These are phyloP conservation scores for Eudorina sp. DNA, from an alignment of 139 green algal species.

Conservation along the genomic window DNA sequence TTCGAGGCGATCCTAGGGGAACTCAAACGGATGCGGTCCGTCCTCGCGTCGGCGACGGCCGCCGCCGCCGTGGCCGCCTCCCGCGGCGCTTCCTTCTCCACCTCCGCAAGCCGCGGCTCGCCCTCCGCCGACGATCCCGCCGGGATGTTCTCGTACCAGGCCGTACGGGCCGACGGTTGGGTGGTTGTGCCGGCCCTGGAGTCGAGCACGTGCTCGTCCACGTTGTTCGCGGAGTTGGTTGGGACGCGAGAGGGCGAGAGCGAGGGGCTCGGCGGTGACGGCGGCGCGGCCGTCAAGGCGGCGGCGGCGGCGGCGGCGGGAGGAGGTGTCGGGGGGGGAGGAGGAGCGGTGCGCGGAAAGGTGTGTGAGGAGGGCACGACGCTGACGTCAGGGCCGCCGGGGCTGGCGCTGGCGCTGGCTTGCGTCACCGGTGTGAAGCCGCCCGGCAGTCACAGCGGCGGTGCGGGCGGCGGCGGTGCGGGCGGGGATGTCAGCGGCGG, in stretches of 20 bases:
- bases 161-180: conserved; percentile 20
- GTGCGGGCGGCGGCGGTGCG: neutral
- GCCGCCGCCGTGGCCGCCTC: neutral
- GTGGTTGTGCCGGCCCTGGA: neutral
- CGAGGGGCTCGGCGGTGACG: neutral
- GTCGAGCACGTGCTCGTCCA: conserved; percentile 1
- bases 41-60: neutral
- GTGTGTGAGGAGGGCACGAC: too few species aligned
- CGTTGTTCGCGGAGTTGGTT: neutral
- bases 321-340: neutral
- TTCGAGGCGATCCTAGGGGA: conserved; percentile 13
- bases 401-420: neutral
- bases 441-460: too few species aligned
- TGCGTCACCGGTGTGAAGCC: too few species aligned
- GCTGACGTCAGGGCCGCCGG: neutral
- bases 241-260: neutral
- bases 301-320: neutral
- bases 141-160: neutral
- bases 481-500: too few species aligned
- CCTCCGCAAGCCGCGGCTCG: neutral
- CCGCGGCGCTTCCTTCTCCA: neutral
- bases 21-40: conserved; percentile 32
- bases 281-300: too few species aligned
- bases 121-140: neutral
- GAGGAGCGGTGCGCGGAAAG: too few species aligned